A percentile compares a stretch with the other conserved stretches of the same genome.
Conservation (phyloP, 164 flowering plant genomes). For the Saururus chinensis region DNA sequence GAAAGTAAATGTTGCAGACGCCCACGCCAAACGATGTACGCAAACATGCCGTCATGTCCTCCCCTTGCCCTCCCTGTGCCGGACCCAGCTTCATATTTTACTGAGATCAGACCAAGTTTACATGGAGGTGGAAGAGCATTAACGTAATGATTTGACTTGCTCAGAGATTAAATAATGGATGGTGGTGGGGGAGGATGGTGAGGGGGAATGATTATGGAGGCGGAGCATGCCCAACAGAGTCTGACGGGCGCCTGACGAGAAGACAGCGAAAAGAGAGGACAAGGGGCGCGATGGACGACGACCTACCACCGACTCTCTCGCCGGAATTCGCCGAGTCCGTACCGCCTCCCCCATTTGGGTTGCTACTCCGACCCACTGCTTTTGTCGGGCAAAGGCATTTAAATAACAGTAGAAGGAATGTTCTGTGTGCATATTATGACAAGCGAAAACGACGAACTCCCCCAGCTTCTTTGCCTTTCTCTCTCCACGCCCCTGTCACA, state of each 20-base stretch:
- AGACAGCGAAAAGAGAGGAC: not conserved
- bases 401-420: not conserved
- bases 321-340: constrained; percentile 10
- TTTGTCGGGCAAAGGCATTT: not conserved
- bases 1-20: not conserved
- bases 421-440: too few relatives aligned
- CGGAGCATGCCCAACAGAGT: constrained; percentile 3
- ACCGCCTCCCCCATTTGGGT: not conserved
- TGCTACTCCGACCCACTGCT: not conserved
- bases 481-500: too few relatives aligned
- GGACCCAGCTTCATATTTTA: not conserved
- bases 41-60: constrained; percentile 1
- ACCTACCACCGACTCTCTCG: constrained; percentile 1
- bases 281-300: not conserved
- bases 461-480: too few relatives aligned
- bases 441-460: not conserved
- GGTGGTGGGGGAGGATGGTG: not conserved
- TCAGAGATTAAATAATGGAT: not conserved
- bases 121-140: not conserved
- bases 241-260: constrained; percentile 2
- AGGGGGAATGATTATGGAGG: not conserved
- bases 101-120: not conserved
- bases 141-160: too few relatives aligned
- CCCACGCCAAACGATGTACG: not conserved
- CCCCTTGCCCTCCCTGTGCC: not conserved